phyloP scores from a whole-genome alignment of 2,329 filamentous ascomycete species.

The Alternaria ethzedia region DNA sequence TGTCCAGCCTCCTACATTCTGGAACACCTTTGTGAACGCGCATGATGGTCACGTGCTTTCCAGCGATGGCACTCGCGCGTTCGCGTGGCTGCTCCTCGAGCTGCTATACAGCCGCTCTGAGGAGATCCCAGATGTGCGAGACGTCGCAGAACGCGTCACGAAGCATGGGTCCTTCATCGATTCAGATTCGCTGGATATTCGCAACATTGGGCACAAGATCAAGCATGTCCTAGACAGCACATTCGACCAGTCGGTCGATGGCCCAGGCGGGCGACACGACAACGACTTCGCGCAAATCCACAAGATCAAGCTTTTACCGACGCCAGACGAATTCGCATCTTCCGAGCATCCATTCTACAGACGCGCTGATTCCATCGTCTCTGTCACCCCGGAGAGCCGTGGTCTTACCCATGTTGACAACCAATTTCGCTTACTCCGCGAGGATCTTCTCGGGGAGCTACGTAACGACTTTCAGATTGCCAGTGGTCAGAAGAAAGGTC shows the following conservation, averaged over 20 bases:
- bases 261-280: constrained; percentile 73
- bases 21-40: constrained; percentile 55
- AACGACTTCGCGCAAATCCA: constrained; percentile 71
- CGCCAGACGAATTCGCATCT: constrained; percentile 67
- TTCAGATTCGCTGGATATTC: constrained; percentile 57
- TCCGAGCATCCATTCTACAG: constrained; percentile 62
- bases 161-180: constrained; percentile 28
- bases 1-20: constrained; percentile 61
- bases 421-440: constrained; percentile 72
- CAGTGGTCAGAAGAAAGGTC: constrained; percentile 56
- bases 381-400: constrained; percentile 48
- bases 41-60: constrained; percentile 32
- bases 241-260: constrained; percentile 49
- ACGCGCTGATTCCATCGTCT: constrained; percentile 57
- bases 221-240: constrained; percentile 56
- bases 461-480: constrained; percentile 65
- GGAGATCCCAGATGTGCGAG: constrained; percentile 32
- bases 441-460: constrained; percentile 73
- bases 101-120: constrained; percentile 50
- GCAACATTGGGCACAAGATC: constrained; percentile 62
- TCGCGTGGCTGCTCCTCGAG: constrained; percentile 55
- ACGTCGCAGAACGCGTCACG: constrained; percentile 31
- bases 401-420: constrained; percentile 67
- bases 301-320: constrained; percentile 69
- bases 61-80: constrained; percentile 31